These are phyloP conservation scores for Trichothecium sympodiale DNA, from an alignment of 2,329 filamentous ascomycete species.

Conservation along the genomic window DNA sequence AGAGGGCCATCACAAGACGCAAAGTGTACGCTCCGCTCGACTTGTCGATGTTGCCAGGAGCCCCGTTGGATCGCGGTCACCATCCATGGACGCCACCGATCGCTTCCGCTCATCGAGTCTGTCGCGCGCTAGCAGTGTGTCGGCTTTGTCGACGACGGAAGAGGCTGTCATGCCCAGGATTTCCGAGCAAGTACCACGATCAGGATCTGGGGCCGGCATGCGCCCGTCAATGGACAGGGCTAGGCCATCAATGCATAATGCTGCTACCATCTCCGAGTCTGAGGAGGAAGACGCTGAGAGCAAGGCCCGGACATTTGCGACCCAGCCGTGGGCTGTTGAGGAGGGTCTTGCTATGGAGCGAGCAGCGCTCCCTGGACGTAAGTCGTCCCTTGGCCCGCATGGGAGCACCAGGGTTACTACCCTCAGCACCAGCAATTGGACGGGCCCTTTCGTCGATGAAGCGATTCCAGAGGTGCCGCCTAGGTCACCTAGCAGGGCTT, in stretches of 20 bases:
- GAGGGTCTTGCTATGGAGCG: no score
- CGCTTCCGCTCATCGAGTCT: slow-evolving; percentile 27
- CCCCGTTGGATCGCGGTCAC: slow-evolving; percentile 35
- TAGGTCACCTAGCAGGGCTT: slow-evolving; percentile 15
- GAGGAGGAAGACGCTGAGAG: slow-evolving; percentile 21
- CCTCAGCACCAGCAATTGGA: slow-evolving; percentile 17
- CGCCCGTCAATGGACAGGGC: slow-evolving; percentile 20
- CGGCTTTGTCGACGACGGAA: slow-evolving; percentile 2
- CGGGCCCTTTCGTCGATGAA: slow-evolving; percentile 21
- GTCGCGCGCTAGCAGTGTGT: slow-evolving; percentile 26
- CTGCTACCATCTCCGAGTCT: slow-evolving; percentile 30
- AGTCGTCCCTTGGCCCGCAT: no score
- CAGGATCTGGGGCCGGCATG: slow-evolving; percentile 11
- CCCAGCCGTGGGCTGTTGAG: no score
- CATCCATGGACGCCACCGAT: slow-evolving; percentile 33
- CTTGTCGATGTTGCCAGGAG: slow-evolving; percentile 48
- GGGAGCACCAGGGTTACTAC: slow-evolving; percentile 21
- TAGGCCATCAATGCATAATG: slow-evolving; percentile 15
- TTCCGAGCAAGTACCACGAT: no score
- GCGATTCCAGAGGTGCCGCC: slow-evolving; percentile 18
- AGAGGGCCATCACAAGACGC: slow-evolving; percentile 25
- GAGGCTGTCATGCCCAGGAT: no score
- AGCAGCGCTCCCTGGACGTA: no score
- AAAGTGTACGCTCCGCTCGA: slow-evolving; percentile 45
- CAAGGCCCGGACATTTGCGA: neutral